Base-by-base conservation (phyloP, 2,329 filamentous ascomycete genomes). In the Fusarium pseudocircinatum region DNA sequence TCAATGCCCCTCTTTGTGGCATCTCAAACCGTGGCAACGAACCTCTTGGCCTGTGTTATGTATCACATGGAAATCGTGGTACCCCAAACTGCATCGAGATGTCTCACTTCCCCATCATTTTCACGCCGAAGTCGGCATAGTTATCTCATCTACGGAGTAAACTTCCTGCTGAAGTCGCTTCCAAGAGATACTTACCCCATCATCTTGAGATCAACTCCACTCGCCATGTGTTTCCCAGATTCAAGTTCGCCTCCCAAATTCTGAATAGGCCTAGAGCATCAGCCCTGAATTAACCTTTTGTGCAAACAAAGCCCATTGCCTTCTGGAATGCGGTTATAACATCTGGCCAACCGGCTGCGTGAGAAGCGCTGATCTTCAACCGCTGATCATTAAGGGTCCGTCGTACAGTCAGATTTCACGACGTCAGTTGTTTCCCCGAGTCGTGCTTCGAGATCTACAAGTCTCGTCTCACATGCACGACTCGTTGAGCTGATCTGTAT, bases 221-320 rank as follows among this genome's bases (percentile, higher is more conserved):
- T 49, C 52, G 71, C 71, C 71, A 74, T 74, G 71, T 74, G 71
- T 54, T 65, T 58, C 26, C 16, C 20, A 53, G 53, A 47, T 60
- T 65, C 59, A 64, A 61, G 50, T 74, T 59, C 62, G 42, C 30
- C 53, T 56, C 36, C 30, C 30, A 34, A 52, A 34, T 43, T 65
- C 28, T 47, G 18, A 32, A 42, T 36, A 32, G 36, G 50, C 46
- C 40, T 11, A 47, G 14, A 64, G n/a, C 34, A 43, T 43, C 65
- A 69, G 66, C 65, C 40, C 24, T 65, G 52, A 18, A 14, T 63
- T 69, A 63, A 30, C 24, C 49, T 57, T 68, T 42, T 34, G 37
- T 32, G 16, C 52, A 57, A 42, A 50, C 40, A 37, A 42, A 30
- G 22, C 40, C 30, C 26, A 53, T 47, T 43, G 36, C 47, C 47